Base-by-base conservation (phyloP, 805 yeast genomes). In the Wickerhamomyces tratensis region DNA sequence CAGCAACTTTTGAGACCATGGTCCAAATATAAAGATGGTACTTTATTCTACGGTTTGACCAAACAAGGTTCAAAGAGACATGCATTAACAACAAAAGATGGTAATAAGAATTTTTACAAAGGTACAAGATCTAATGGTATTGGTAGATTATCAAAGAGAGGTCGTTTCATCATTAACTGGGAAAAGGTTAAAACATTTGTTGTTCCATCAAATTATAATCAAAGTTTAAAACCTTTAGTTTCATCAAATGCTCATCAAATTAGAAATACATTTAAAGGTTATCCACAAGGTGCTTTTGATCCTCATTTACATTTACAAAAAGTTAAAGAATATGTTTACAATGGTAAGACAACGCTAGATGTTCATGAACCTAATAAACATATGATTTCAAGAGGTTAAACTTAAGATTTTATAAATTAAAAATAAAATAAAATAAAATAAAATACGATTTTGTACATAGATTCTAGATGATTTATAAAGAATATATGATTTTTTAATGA, bases 61-160 rank as follows among this genome's bases (percentile, higher is more conserved):
- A 88, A 85, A 57, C 59, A 80, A 8, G 97, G 97, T 43, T 79
- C 86, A 49, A 86, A 82, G 61, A 80, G 96, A 68, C 74, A 75
- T 58, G 75, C 95, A 6, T 68, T 91, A 53, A 83, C 96, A 25
- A 82, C 96, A 25, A 93, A 93, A 56, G 87, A 86, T 59, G 98
- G 98, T 56, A 91, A 93, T 65, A 88, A 89, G 68, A 82, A 85
- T 53, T 85, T 72, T 66, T 93, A 93, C 68, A 93, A 93, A 63
- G 99, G 99, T 69, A 93, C 98, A 25, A 77, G 97, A 45, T 86
- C 98, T 6, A 76, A 95, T 4, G 97, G 97, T 62, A 77, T 87
- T 48, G 99, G 99, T 59, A 71, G 69, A 41, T 77, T 82, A 57
- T 83, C 93, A 42, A 68, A 71, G 33, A 72, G 70, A 46, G 97